Evolutionary conservation across 352 stramenopile species (phyloP), one percentile per base, ranked within the genome.

Genomic region (Aphanomyces cochlioides): DNA sequence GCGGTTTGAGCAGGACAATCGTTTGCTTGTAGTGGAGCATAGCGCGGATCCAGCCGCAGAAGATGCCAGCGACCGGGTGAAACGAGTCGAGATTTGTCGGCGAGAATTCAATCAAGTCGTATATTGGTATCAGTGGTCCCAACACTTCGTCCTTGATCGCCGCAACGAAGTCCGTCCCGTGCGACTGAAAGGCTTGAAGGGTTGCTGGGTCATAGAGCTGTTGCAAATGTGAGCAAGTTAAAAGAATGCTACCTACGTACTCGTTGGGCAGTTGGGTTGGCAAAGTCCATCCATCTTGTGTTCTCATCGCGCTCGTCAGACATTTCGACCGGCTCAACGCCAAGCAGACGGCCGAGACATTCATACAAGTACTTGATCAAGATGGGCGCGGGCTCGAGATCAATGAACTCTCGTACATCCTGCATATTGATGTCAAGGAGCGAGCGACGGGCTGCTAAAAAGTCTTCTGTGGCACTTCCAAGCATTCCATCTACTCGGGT

Each of bases 201-300:
- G 54, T 56, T 8, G 19, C 28, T 2, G 66, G 56, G 37, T 39
- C 15, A 5, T 38, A 28, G 12, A 67, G 56, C 66, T 66, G 67
- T 7, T 12, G 6, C 17, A 36, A 19, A 7, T 38, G n/a, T 56
- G 50, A 72, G 19, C 10, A 37, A 41, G 21, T 7, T 10, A 8
- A 4, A 41, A n/a, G 1, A 38, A 61, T 43, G 41, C 19, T 77
- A 73, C 72, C 88, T 76, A 13, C 68, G 66, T 3, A 70, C 64
- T 50, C 19, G 40, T 4, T 60, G 5, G 2, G 76, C 78, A 5
- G 79, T 54, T 7, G 77, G 84, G 36, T 84, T 61, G 82, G 84
- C 90, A 48, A 92, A 93, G 57, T 92, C 80, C 77, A 90, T 86
- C 37, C 90, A 76, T 13, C 88, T 77, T 57, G 90, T 85, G 15